phyloP scores from a whole-genome alignment of 768 basidiomycete species.

The Termitomyces eurrhizus region DNA sequence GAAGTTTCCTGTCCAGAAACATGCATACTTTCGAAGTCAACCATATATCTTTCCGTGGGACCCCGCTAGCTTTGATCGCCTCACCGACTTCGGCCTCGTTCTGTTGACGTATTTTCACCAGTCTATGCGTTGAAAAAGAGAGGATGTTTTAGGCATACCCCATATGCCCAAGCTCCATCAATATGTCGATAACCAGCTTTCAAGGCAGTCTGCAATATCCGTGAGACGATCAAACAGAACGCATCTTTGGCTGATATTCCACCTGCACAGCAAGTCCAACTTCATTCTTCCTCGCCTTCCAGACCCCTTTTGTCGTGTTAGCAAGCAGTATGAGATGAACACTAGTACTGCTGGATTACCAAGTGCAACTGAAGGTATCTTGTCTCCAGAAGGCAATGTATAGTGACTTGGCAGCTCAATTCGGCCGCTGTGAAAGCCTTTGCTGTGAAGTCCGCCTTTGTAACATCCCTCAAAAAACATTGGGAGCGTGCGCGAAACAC shows the following conservation, averaged over 20 bases:
- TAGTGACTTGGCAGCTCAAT: constrained; percentile 42
- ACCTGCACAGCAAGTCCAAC: constrained; percentile 70
- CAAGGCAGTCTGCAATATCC: constrained; percentile 45
- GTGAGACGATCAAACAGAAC: not conserved
- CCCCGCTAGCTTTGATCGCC: constrained; percentile 53
- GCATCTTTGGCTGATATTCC: not conserved
- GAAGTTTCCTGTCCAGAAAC: not conserved
- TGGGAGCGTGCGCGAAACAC: not conserved
- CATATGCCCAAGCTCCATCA: constrained; percentile 70
- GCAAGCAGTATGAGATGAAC: no score
- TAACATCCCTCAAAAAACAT: constrained; percentile 1
- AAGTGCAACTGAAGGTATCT: constrained; percentile 64
- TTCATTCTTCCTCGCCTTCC: constrained; percentile 52
- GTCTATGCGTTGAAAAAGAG: not conserved
- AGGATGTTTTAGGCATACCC: constrained; percentile 30
- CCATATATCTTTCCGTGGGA: constrained; percentile 64
- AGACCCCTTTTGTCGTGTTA: constrained; percentile 43
- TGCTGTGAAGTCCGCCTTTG: constrained; percentile 7
- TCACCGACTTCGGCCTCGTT: constrained; percentile 70
- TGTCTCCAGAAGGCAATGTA: constrained; percentile 61
- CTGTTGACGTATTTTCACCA: constrained; percentile 24
- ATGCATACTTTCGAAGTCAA: constrained; percentile 53
- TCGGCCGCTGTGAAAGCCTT: constrained; percentile 7
- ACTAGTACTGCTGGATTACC: constrained; percentile 30
- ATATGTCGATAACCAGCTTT: constrained; percentile 66